Evolutionary conservation across 176 grass and related monocot genomes (phyloP).

Genomic region (Sorghum bicolor): Sorghum_bicolor_NCBIv3 NC_012873.2:57302001-57302500

Average conservation of each 20-base stretch:
- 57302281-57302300: background rate
- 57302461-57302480: background rate
- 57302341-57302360: background rate
- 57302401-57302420: background rate
- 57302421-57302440: background rate
- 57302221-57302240: background rate
- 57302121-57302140: no score
- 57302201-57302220: background rate
- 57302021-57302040: no score
- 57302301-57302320: background rate
- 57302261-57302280: background rate
- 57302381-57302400: background rate
- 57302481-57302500: background rate
- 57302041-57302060: no score
- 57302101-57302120: no score
- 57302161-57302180: background rate
- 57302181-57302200: background rate
- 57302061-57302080: no score
- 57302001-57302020: no score
- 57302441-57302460: conserved; percentile 5
- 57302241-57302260: background rate
- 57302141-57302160: background rate
- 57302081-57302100: no score
- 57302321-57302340: background rate
- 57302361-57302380: background rate